phyloP scores from a whole-genome alignment of 495 filamentous ascomycete genomes.

The Penicillium salamii region DNA sequence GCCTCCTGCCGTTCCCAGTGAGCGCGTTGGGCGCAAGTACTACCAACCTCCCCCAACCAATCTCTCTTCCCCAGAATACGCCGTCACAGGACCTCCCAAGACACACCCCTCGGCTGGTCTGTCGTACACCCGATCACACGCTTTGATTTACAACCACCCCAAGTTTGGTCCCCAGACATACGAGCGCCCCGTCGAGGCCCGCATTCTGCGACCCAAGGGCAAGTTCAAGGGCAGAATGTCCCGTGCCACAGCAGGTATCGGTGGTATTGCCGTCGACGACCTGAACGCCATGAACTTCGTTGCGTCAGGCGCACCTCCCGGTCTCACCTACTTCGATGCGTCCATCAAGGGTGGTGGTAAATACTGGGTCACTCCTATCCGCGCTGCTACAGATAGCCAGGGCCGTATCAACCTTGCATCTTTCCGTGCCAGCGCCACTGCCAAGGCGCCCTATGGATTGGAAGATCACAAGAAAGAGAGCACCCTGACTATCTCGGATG shows the following conservation, averaged over 20 bases:
- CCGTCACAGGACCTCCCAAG: conserved; percentile 61
- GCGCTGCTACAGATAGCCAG: conserved; percentile 55
- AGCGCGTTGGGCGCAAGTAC: conserved; percentile 34
- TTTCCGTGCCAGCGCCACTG: conserved; percentile 38
- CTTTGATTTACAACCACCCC: conserved; percentile 75
- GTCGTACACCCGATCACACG: conserved; percentile 72
- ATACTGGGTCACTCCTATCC: conserved; percentile 56
- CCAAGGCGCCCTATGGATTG: conserved; percentile 50
- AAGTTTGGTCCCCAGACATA: conserved; percentile 70
- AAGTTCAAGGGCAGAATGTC: conserved; percentile 31
- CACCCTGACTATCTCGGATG: conserved; percentile 23
- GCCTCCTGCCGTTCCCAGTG: conserved; percentile 35
- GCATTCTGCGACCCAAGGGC: conserved; percentile 57
- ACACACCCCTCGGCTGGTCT: conserved; percentile 93
- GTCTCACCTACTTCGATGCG: conserved; percentile 53
- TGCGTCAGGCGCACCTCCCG: conserved; percentile 30
- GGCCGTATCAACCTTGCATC: conserved; percentile 57
- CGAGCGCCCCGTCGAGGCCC: conserved; percentile 61
- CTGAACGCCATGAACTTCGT: conserved; percentile 36
- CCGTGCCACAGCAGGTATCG: conserved; percentile 47
- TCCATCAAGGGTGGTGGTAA: conserved; percentile 64
- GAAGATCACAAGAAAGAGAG: conserved; percentile 33
- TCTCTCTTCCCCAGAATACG: conserved; percentile 48
- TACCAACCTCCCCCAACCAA: conserved; percentile 36
- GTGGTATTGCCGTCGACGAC: conserved; percentile 50